Conservation (phyloP, 345 rosid species). For the Heritiera littoralis region DNA sequence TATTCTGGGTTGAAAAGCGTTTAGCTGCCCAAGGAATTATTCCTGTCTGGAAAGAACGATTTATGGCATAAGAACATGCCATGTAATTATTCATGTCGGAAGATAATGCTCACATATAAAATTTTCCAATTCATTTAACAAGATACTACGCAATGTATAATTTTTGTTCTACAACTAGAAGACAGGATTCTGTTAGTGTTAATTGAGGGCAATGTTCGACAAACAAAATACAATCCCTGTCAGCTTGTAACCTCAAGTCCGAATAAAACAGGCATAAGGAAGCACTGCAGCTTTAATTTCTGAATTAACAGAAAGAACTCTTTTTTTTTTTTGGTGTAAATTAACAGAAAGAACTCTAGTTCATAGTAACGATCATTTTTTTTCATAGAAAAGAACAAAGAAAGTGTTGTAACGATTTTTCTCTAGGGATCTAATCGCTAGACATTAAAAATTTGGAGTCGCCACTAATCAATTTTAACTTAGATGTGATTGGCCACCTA, state of each 20-base stretch:
- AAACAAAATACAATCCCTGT: background rate
- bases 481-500: no score
- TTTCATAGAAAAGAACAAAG: no score
- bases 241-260: background rate
- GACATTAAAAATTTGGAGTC: no score
- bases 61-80: background rate
- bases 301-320: background rate
- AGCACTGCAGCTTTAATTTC: background rate
- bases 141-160: background rate
- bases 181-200: background rate
- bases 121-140: background rate
- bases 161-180: background rate
- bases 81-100: background rate
- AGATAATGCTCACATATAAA: background rate
- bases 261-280: background rate
- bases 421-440: no score
- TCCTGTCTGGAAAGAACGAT: conserved; percentile 72
- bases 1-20: conserved; percentile 94
- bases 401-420: no score
- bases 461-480: no score
- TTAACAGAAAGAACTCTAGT: background rate
- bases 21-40: conserved; percentile 94
- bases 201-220: background rate
- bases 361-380: no score
- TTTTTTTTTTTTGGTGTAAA: no score